Evolutionary conservation across 345 rosid species (phyloP), one percentile per base, ranked within the genome.

Genomic region (Cardamine resedifolia): DNA sequence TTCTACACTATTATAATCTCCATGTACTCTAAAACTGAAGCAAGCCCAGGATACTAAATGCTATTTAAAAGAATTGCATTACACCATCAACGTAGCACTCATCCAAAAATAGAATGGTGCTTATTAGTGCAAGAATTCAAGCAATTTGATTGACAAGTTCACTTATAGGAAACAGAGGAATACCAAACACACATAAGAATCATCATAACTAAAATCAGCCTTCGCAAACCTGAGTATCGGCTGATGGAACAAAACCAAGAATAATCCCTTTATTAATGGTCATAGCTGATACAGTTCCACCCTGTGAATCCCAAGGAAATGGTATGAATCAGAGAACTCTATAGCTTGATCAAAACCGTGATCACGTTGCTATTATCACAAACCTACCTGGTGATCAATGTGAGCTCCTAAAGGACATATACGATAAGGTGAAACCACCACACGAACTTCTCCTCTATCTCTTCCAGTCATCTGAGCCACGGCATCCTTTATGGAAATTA

Each of bases 351-450:
- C 43, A 64, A 39, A 71, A 48, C 59, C 4, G 7, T 30, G 57
- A 53, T 24, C 11, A 47, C 66, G 34, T 10, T 1, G 39, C 31
- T 49, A 14, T 15, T 1, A 66, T 39, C 63, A 23, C 1, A 58
- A 66, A 70, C 71, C 10, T 38, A 89, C 98, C 95, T 94, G 99
- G 71, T 89, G 99, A 85, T 94, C 99, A 63, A 89, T 87, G 75
- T 86, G 97, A 79, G 99, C 99, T 65, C 97, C 99, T 75, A 94
- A 72, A 30, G 99, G 97, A 83, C 97, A 94, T 39, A 94, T 91
- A 74, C 97, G 85, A 67, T 91, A 86, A 58, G 99, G 97, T 47
- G 99, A 84, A 10, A 84, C 84, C n/a, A 84, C 96, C 31, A 89
- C 83, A 41, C 84, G 85, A 78, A 88, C 92, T 51, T 88, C 89